Base-by-base conservation (phyloP, 2,329 filamentous ascomycete species). In the Trichothecium sympodiale region DNA sequence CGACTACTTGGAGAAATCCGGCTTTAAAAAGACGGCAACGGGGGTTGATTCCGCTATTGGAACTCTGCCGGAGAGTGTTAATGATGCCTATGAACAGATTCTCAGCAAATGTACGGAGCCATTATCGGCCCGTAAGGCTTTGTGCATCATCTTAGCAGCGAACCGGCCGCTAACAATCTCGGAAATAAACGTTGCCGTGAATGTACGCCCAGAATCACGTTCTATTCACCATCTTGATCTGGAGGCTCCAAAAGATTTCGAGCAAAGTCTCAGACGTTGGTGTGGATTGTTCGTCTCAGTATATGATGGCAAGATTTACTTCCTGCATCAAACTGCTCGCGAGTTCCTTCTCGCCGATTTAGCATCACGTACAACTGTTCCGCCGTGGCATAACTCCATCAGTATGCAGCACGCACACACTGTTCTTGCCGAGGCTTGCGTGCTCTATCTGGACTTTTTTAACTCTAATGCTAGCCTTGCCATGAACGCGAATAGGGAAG, bases 241-340 rank as follows among this genome's bases (percentile, higher is more conserved):
- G 13, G 46, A 48, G 27, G 34, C 43, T n/a, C 31, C 12, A 8
- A 17, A 15, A 2, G 18, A 23, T 26, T 33, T 37, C 35, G 23
- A 29, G 20, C 12, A 13, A 1, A 36, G 41, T 18, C 40, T 54
- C 2, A 37, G 51, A 39, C 34, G 35, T 2, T 48, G 17, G 42
- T 55, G 48, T 35, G 48, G 53, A 5, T 38, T 56, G 3, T 56
- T 56, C 27, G 31, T 56, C 17, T 48, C 45, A 5, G 38, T 54
- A 9, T 10, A 56, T 25, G 31, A 49, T 9, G 43, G 37, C n/a
- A 51, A 33, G 8, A 31, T 57, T 31, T 51, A 54, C 31, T 47
- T 57, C 25, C 37, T 56, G 10, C 50, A 56, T 37, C 50, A 56
- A 43, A 55, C 52, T 3, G 53, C 51, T 28, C 43, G 49, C 7